phyloP scores from a whole-genome alignment of 1,284 basidiomycete genomes.

The Singerocomus rubriflavus region DNA sequence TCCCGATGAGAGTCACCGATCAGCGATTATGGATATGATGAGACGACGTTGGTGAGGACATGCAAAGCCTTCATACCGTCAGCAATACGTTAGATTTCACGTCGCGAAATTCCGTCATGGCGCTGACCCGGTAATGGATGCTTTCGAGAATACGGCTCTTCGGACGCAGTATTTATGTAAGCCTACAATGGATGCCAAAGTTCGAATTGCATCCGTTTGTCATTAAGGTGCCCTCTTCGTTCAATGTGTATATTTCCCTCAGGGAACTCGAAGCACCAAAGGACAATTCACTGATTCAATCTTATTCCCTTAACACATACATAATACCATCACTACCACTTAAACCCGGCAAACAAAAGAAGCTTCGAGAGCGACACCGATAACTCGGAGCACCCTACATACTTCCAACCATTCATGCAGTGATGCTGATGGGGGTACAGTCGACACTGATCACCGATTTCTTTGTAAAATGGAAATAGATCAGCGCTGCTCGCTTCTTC shows the following conservation, averaged over 20 bases:
- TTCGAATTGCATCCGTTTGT: too few species aligned
- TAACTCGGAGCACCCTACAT: neutral
- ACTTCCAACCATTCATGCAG: neutral
- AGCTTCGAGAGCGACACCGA: neutral
- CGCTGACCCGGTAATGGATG: neutral
- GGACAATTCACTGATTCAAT: neutral
- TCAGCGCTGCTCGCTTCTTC: neutral
- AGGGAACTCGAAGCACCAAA: neutral
- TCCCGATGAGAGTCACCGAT: neutral
- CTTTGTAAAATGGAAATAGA: too few species aligned
- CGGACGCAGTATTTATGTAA: neutral
- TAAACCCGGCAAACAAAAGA: neutral
- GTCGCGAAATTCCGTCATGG: neutral
- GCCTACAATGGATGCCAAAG: too few species aligned
- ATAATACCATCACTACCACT: neutral
- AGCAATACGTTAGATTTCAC: neutral
- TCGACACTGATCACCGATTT: constrained; percentile 18
- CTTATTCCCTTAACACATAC: too few species aligned
- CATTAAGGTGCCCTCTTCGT: neutral
- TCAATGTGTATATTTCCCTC: too few species aligned
- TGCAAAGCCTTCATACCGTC: too few species aligned
- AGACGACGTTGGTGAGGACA: too few species aligned
- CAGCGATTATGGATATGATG: neutral
- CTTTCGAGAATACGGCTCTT: neutral
- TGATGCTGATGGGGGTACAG: constrained; percentile 13